These are phyloP conservation scores for Wickerhamiella dianesei DNA, from an alignment of 805 yeast genomes.

Conservation along the genomic window DNA sequence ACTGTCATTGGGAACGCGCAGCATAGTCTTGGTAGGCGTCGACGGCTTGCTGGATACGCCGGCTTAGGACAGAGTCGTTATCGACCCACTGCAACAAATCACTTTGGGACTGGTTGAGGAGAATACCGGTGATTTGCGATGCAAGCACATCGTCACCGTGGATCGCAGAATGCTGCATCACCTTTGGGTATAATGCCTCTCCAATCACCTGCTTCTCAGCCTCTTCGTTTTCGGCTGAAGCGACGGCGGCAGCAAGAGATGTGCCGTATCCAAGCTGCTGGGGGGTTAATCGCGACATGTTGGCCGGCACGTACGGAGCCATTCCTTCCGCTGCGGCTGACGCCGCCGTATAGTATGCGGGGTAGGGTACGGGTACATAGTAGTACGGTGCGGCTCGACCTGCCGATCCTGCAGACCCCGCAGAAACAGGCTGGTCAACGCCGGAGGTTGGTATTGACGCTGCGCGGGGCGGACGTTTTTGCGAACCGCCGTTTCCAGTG, in stretches of 20 bases:
- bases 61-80: conserved; percentile 68
- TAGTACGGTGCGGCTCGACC: not conserved
- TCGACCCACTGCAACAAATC: conserved; percentile 75
- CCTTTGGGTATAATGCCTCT: conserved; percentile 82
- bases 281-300: not conserved
- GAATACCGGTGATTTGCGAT: conserved; percentile 91
- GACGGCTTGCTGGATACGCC: conserved; percentile 79
- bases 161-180: conserved; percentile 64
- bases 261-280: conserved; percentile 17
- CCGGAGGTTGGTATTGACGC: not conserved
- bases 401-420: not conserved
- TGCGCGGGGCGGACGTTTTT: not conserved
- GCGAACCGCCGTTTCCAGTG: not conserved
- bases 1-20: not conserved
- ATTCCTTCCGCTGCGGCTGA: not conserved
- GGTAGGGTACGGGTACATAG: not conserved
- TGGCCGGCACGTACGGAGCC: not conserved
- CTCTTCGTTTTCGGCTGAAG: conserved; percentile 32
- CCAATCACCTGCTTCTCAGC: conserved; percentile 39
- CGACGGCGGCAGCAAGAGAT: conserved; percentile 40
- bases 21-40: conserved; percentile 51
- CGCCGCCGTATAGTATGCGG: not conserved
- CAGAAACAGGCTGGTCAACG: not conserved
- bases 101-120: conserved; percentile 76
- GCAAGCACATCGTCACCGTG: conserved; percentile 71